Conservation (phyloP, 2,329 filamentous ascomycete genomes). For the Mariannaea elegans region DNA sequence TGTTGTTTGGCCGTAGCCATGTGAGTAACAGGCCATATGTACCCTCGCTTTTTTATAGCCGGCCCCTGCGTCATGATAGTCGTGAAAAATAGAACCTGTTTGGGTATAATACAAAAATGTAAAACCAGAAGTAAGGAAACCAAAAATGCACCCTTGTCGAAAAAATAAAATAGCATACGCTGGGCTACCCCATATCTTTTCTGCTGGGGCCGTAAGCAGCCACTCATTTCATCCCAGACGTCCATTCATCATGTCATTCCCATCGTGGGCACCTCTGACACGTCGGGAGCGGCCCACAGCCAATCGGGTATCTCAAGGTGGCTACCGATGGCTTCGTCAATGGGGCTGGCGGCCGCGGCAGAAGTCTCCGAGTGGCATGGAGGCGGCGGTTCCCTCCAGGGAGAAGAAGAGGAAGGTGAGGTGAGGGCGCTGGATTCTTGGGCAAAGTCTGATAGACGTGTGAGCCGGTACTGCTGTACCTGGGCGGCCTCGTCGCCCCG, state of each 20-base stretch:
- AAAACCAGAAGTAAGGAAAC: conserved; percentile 2
- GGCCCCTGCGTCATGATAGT: conserved; percentile 13
- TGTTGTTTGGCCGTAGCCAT: not conserved
- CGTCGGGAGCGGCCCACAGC: conserved; percentile 30
- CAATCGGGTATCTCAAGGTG: conserved; percentile 34
- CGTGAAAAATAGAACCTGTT: conserved; percentile 26
- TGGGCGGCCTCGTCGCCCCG: conserved; percentile 38
- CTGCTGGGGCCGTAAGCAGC: conserved; percentile 14
- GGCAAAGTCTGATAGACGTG: conserved; percentile 42
- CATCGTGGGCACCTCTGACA: conserved; percentile 21
- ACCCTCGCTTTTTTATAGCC: not conserved
- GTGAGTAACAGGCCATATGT: conserved; percentile 11
- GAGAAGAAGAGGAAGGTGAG: conserved; percentile 8
- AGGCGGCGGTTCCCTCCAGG: not conserved
- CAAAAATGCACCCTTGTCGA: conserved; percentile 11
- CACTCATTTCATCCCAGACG: conserved; percentile 12
- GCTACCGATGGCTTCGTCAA: conserved; percentile 27
- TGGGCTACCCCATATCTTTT: not conserved
- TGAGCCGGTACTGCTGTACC: conserved; percentile 41
- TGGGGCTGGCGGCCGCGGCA: conserved; percentile 25
- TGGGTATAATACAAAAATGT: conserved; percentile 22
- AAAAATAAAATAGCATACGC: conserved; percentile 8
- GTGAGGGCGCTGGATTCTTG: conserved; percentile 39
- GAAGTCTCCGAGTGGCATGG: conserved; percentile 27
- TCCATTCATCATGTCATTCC: conserved; percentile 27